Evolutionary conservation across 768 basidiomycete species (phyloP), one percentile per base, ranked within the genome.

Genomic region (Tulasnella sp.): DNA sequence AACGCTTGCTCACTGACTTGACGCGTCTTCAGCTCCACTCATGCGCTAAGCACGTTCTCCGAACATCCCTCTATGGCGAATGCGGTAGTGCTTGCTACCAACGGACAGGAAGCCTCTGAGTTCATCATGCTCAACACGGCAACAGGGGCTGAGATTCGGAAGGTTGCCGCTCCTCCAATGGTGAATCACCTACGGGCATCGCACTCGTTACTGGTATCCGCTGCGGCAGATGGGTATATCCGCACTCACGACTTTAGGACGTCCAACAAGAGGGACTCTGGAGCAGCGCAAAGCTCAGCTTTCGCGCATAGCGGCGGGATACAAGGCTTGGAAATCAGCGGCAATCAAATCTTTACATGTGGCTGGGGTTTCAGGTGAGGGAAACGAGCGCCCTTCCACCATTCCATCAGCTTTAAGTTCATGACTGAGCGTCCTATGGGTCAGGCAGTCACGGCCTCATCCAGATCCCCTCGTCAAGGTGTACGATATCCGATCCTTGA

Each of bases 391-490:
- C 29, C 27, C 30, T 58, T 21, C 53, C 30, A 38, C 43, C 49
- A 21, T 38, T n/a, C 17, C 24, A 29, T 19, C 0, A 19, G 29
- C 15, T 15, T 52, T 32, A 21, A 2, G 29, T 38, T 42, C 70
- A n/a, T 48, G 21, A 11, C 34, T 38, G 15, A 38, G 15, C 34
- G 15, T 38, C 34, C 15, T 38, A 38, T 15, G 5, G 34, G 56
- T 30, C 67, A 96, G 94, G 70, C 90, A 88, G 71, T 84, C 86
- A 5, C 84, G 86, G 49, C 91, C 94, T 3, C 80, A 86, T 56
- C 87, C 89, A 0, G 95, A 97, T 69, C 89, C 92, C 2, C 76
- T 93, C 32, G 90, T 99, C 64, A 96, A 95, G 72, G 77, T 97
- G 11, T 96, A 86, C 66, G 95, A 99, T 70, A 67, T 90, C 29